phyloP scores from a whole-genome alignment of 768 basidiomycete species.

The Crassisporium funariophilum region DNA sequence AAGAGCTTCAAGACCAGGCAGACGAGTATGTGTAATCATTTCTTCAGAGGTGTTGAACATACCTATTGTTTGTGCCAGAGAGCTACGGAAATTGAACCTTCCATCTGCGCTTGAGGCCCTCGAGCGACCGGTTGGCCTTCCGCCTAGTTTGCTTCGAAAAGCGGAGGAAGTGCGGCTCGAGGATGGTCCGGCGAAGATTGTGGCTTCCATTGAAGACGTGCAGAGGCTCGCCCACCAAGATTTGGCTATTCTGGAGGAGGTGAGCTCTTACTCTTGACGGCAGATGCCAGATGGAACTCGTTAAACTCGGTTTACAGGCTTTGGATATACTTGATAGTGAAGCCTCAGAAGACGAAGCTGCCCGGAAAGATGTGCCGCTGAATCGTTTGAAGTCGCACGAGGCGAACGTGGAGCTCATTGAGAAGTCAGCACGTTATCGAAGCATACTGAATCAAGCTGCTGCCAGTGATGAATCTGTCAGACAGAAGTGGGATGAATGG shows the following conservation, averaged over 20 bases:
- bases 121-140: slow-evolving; percentile 84
- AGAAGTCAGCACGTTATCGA: slow-evolving; percentile 72
- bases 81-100: slow-evolving; percentile 70
- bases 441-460: slow-evolving; percentile 71
- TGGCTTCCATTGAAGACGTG: slow-evolving; percentile 72
- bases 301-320: slow-evolving; percentile 57
- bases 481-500: slow-evolving; percentile 90
- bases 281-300: not conserved
- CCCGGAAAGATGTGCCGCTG: slow-evolving; percentile 50
- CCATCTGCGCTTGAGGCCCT: slow-evolving; percentile 87
- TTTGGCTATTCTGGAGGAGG: slow-evolving; percentile 72
- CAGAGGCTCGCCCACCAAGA: slow-evolving; percentile 65
- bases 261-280: slow-evolving; percentile 30
- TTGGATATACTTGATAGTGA: slow-evolving; percentile 91
- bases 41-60: not conserved
- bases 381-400: slow-evolving; percentile 71
- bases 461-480: slow-evolving; percentile 74
- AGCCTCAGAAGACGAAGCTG: slow-evolving; percentile 79
- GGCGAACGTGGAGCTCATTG: slow-evolving; percentile 73
- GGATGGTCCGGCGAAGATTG: slow-evolving; percentile 73
- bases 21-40: slow-evolving; percentile 53
- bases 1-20: slow-evolving; percentile 60
- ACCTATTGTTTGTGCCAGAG: slow-evolving; percentile 39
- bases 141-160: slow-evolving; percentile 83
- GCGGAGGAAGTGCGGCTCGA: slow-evolving; percentile 82